These are phyloP conservation scores for Ceratocystiopsis minuta DNA, from an alignment of 2,329 filamentous ascomycete genomes.

Conservation along the genomic window DNA sequence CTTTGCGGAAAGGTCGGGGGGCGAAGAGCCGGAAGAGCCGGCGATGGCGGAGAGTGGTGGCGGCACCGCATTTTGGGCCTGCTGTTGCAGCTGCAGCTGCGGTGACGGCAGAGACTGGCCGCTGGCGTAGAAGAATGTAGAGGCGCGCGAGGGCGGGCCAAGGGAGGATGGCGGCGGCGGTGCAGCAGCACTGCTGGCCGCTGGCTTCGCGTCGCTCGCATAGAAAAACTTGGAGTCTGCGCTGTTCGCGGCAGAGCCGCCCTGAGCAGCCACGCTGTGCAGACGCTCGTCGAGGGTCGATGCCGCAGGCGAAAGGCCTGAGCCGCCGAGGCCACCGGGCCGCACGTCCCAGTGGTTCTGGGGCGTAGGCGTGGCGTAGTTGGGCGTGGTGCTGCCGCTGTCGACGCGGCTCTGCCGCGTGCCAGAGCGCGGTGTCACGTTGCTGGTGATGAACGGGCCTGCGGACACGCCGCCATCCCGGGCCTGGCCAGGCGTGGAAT, in stretches of 20 bases:
- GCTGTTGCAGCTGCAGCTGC: neutral
- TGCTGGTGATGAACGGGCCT: slow-evolving; percentile 16
- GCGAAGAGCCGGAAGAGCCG: neutral
- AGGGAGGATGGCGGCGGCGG: neutral
- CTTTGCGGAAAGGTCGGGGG: slow-evolving; percentile 28
- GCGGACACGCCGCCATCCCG: neutral
- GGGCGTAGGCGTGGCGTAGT: slow-evolving; percentile 31
- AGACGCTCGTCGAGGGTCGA: slow-evolving; percentile 4
- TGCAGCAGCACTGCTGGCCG: neutral
- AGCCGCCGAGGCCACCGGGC: slow-evolving; percentile 5
- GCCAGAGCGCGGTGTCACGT: slow-evolving; percentile 64
- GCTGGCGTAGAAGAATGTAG: slow-evolving; percentile 40
- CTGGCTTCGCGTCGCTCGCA: slow-evolving; percentile 49
- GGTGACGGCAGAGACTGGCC: slow-evolving; percentile 21
- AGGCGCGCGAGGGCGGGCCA: slow-evolving; percentile 19
- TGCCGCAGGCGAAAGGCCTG: slow-evolving; percentile 8
- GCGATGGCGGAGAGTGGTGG: slow-evolving; percentile 7
- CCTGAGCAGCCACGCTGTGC: too few species aligned
- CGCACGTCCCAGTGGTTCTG: too few species aligned
- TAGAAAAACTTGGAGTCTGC: slow-evolving; percentile 71
- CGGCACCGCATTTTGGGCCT: neutral
- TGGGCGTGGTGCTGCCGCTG: slow-evolving; percentile 49
- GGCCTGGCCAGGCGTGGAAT: neutral
- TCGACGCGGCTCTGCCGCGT: slow-evolving; percentile 53
- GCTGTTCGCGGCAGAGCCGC: neutral